Evolutionary conservation across 2,329 filamentous ascomycete species (phyloP), one percentile per base, ranked within the genome.

Genomic region (Stachybotrys elegans): DNA sequence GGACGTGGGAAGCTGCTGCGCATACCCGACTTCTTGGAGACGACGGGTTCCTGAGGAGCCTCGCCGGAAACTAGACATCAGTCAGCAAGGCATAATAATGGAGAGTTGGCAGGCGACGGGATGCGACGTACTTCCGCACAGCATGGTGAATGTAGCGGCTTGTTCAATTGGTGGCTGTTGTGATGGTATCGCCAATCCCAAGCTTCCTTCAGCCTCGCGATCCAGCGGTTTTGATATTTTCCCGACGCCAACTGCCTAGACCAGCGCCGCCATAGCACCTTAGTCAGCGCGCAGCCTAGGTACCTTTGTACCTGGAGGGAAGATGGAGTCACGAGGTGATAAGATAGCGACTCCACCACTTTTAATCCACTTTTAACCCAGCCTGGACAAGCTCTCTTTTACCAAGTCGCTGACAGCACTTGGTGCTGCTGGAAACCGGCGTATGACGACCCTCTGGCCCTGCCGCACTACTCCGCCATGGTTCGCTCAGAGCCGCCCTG

Each of bases 1-100:
- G 23, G 7, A 25, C 13, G 29, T 39, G 29, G 9, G 22, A 31
- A 39, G 43, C 35, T 54, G 41, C 34, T 38, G 23, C 40, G 72
- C 82, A 58, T 73, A 90, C 88, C 91, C 61, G 89, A 94, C 73
- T 96, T 95, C 68, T 87, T 86, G 61, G 93, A 98, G 60, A 90
- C 88, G 55, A 97, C 92, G 44, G 93, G 91, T 70, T 90, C 85
- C 72, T 95, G 87, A 53, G 93, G 92, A 71, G 89, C 84, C 79
- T 96, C 92, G 71, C 93, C 93, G 50, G 93, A 98, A 68, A 98
- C 92, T 95, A 60, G 48, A 35, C 39, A 22, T 27, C 21, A 11
- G 48, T 55, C 48, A 49, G 56, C 51, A 38, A 50, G 42, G 19
- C 16, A 25, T n/a, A 39, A n/a, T 13, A 25, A 42, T 21, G 7